Base-by-base conservation (phyloP, 2,329 filamentous ascomycete genomes). In the Fusarium tuaranense region DNA sequence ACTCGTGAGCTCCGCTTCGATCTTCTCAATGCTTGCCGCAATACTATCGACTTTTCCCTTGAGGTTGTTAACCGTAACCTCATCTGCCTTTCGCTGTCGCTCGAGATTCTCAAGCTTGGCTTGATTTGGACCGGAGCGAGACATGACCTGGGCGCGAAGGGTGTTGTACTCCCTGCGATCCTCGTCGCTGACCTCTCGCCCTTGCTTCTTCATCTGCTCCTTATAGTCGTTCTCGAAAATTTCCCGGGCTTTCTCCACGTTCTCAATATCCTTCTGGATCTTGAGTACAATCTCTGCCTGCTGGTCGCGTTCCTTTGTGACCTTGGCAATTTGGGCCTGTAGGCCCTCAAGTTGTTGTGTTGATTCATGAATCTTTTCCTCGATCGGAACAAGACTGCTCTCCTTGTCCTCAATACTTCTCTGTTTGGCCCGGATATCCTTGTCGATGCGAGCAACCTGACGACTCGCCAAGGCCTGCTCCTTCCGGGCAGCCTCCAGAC, bases 121-220 rank as follows among this genome's bases (percentile, higher is more conserved):
- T 80, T 97, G 94, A 77, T 97, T 94, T 10, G 90, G 89, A 9
- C 95, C 93, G 32, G 94, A 93, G 74, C 92, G 93, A 75, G 94
- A 92, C 82, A 94, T 95, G 70, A 97, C 94, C 79, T 98, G 93
- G 73, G 94, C 91, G 69, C 93, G 93, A 57, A 99, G 90, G 51
- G 88, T 89, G 79, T 95, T 95, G 85, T 98, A 98, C 82, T 98
- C 95, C 79, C 95, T 94, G 68, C 96, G 90, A 82, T 99, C 97
- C 16, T 91, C 89, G 67, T 95, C 94, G 74, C 91, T 97, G 59
- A 99, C 88, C 76, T 96, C 93, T 70, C 93, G 94, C 67, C 97
- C 97, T 78, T 97, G 92, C 79, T 95, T 93, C 83, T 94, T 94
- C 79, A 97, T 91, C 27, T 93, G 92, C 78, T 95, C 94, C 72